These are phyloP conservation scores for Camelina laxa DNA, from an alignment of 345 rosid species.

Conservation along the genomic window DNA sequence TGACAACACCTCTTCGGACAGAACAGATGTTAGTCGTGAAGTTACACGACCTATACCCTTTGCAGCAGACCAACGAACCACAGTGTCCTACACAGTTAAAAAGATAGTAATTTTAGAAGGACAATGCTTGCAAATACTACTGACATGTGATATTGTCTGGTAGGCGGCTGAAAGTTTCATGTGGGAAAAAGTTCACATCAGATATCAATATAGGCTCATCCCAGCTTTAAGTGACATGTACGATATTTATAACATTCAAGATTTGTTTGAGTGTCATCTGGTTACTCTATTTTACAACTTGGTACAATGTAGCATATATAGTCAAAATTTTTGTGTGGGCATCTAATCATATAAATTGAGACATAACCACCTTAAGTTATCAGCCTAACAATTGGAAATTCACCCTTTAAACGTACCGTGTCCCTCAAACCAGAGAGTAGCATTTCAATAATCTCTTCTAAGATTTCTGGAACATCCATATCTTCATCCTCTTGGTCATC, in stretches of 20 bases:
- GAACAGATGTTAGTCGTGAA: slow-evolving; percentile 76
- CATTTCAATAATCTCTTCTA: slow-evolving; percentile 93
- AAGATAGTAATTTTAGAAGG: slow-evolving; percentile 15
- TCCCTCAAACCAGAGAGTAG: slow-evolving; percentile 86
- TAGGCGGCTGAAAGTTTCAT: slow-evolving; percentile 28
- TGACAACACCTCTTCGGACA: slow-evolving; percentile 87
- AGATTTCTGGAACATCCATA: slow-evolving; percentile 82
- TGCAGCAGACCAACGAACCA: slow-evolving; percentile 99
- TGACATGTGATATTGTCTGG: slow-evolving; percentile 26
- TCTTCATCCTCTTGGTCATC: slow-evolving; percentile 63
- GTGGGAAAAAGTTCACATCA: slow-evolving; percentile 7
- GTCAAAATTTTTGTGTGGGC: slow-evolving; percentile 1
- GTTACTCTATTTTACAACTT: slow-evolving; percentile 10
- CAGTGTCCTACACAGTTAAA: slow-evolving; percentile 72
- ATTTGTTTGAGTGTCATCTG: slow-evolving; percentile 2
- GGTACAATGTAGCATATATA: neutral
- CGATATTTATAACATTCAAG: slow-evolving; percentile 10
- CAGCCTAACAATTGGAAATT: slow-evolving; percentile 39
- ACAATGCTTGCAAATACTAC: slow-evolving; percentile 11
- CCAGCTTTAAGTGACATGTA: slow-evolving; percentile 2
- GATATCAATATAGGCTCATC: slow-evolving; percentile 1
- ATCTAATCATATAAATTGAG: slow-evolving; percentile 27
- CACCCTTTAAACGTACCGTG: slow-evolving; percentile 68
- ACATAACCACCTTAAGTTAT: slow-evolving; percentile 14
- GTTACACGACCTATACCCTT: slow-evolving; percentile 95